These are phyloP conservation scores for Capronia coronata DNA, from an alignment of 2,329 filamentous ascomycete species.

Conservation along the genomic window DNA sequence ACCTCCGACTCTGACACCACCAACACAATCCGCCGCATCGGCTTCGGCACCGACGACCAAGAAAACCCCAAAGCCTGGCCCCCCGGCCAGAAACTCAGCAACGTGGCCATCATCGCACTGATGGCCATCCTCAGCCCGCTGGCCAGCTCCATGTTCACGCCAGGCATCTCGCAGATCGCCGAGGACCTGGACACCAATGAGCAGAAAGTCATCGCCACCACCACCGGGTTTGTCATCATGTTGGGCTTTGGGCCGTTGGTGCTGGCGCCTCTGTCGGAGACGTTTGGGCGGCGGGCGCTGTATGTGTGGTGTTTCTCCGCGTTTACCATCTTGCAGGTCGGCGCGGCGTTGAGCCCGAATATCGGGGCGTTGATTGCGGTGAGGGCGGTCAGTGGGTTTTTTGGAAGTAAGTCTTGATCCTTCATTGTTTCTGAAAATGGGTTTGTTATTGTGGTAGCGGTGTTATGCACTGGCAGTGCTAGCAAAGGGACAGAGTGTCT, in stretches of 20 bases:
- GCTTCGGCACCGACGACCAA: slow-evolving; percentile 36
- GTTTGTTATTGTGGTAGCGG: no score
- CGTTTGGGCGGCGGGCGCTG: slow-evolving; percentile 62
- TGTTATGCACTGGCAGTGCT: no score
- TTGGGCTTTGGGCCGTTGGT: slow-evolving; percentile 58
- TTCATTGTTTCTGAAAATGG: slow-evolving; percentile 22
- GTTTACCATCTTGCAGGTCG: slow-evolving; percentile 51
- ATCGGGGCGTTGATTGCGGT: slow-evolving; percentile 41
- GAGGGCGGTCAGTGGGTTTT: slow-evolving; percentile 45
- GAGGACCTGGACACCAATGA: slow-evolving; percentile 39
- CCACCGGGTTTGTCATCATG: slow-evolving; percentile 47
- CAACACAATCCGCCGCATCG: slow-evolving; percentile 18
- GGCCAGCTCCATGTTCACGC: slow-evolving; percentile 46
- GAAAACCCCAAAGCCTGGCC: slow-evolving; percentile 46
- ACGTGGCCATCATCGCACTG: slow-evolving; percentile 46
- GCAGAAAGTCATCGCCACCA: slow-evolving; percentile 43
- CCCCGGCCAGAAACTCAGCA: slow-evolving; percentile 41
- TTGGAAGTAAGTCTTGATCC: slow-evolving; percentile 37
- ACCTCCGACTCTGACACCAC: background rate
- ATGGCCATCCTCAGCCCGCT: slow-evolving; percentile 38
- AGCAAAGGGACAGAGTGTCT: no score
- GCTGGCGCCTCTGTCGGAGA: slow-evolving; percentile 67
- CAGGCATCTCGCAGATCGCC: slow-evolving; percentile 47
- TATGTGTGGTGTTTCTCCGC: slow-evolving; percentile 60
- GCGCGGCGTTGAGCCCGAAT: slow-evolving; percentile 44